Evolutionary conservation across 805 yeast genomes (phyloP).

Genomic region (Ogataea nakhonphanomensis): DNA sequence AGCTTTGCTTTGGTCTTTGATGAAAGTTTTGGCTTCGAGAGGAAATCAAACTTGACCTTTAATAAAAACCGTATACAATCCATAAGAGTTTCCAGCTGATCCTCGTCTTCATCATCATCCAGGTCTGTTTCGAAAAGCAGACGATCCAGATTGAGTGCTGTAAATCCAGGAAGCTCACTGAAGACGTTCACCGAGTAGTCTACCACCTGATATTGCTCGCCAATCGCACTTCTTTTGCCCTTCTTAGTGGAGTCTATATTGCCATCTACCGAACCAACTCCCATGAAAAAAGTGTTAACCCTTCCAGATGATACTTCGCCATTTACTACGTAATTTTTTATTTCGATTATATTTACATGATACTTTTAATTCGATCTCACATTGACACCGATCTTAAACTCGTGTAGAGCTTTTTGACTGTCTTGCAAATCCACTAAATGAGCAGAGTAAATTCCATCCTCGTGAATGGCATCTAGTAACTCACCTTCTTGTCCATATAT

Average conservation of each 20-base stretch:
- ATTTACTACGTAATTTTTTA: background rate
- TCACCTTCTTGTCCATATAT: conserved; percentile 16
- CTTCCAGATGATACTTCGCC: background rate
- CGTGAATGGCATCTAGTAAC: conserved; percentile 14
- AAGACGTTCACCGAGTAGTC: conserved; percentile 19
- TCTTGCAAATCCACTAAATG: conserved; percentile 18
- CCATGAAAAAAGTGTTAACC: conserved; percentile 3
- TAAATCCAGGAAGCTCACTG: conserved; percentile 10
- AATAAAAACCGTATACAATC: conserved; percentile 20
- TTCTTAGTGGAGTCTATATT: conserved; percentile 10
- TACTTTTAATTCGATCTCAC: conserved; percentile 13
- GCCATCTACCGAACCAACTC: conserved; percentile 7
- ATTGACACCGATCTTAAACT: conserved; percentile 22
- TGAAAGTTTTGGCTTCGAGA: conserved; percentile 24
- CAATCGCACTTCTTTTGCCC: background rate
- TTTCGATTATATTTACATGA: conserved; percentile 8
- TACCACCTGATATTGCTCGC: conserved; percentile 11
- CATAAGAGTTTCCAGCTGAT: conserved; percentile 14
- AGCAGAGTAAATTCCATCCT: conserved; percentile 24
- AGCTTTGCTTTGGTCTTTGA: conserved; percentile 20
- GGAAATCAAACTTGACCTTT: conserved; percentile 21
- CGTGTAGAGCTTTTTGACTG: conserved; percentile 16
- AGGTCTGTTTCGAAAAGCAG: conserved; percentile 10
- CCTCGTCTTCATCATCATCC: conserved; percentile 17
- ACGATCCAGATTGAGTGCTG: conserved; percentile 6